These are phyloP conservation scores for Kodamaea suecica DNA, from an alignment of 1,139 yeast genomes.

Conservation along the genomic window DNA sequence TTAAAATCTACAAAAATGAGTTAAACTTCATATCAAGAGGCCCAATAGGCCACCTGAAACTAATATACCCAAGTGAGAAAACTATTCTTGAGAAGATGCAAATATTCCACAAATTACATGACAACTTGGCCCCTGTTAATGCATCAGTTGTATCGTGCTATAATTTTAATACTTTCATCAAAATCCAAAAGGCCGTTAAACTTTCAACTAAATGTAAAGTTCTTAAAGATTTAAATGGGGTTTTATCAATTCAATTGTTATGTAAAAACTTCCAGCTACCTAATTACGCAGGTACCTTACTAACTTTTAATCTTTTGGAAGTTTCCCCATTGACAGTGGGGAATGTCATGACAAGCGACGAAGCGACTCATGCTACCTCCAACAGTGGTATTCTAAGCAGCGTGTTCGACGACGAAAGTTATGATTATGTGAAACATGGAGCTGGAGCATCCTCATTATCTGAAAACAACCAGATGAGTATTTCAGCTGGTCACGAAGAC, in stretches of 20 bases:
- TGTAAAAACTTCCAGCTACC: slow-evolving; percentile 32
- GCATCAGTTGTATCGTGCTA: slow-evolving; percentile 40
- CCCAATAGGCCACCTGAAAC: slow-evolving; percentile 65
- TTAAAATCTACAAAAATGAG: slow-evolving; percentile 24
- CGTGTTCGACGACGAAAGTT: slow-evolving; percentile 26
- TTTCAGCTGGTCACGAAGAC: slow-evolving; percentile 7
- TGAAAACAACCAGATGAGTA: slow-evolving; percentile 14
- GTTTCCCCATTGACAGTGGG: slow-evolving; percentile 21
- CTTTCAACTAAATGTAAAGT: slow-evolving; percentile 60
- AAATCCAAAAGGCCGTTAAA: slow-evolving; percentile 51
- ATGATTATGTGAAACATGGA: slow-evolving; percentile 14
- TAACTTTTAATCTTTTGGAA: slow-evolving; percentile 62
- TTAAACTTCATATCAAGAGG: slow-evolving; percentile 62
- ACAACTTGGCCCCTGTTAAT: slow-evolving; percentile 19
- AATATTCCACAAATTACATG: slow-evolving; percentile 16
- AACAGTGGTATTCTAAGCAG: slow-evolving; percentile 2
- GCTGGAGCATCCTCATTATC: slow-evolving; percentile 1
- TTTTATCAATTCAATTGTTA: slow-evolving; percentile 47
- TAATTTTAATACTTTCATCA: slow-evolving; percentile 52
- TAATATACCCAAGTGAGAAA: slow-evolving; percentile 63
- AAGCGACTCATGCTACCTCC: slow-evolving; percentile 4
- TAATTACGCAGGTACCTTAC: slow-evolving; percentile 55
- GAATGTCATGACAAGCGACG: slow-evolving; percentile 7
- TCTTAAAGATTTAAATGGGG: slow-evolving; percentile 54
- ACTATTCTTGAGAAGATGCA: slow-evolving; percentile 52